phyloP scores from a whole-genome alignment of 352 stramenopile species.

The Globisporangium mamillatum region DNA sequence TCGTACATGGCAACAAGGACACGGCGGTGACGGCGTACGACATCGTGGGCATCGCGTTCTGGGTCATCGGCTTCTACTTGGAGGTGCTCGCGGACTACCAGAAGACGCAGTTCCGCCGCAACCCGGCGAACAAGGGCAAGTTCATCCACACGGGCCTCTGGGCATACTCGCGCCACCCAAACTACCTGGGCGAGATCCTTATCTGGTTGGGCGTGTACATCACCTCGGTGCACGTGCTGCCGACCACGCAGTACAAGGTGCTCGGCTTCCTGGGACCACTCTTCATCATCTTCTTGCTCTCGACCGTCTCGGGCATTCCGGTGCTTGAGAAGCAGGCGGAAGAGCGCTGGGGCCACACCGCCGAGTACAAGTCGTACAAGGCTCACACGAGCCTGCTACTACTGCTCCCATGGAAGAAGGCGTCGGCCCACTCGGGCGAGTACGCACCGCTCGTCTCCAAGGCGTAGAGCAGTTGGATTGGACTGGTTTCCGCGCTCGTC shows the following conservation, averaged over 20 bases:
- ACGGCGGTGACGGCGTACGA: conserved; percentile 31
- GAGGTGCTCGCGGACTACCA: conserved; percentile 79
- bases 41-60: conserved; percentile 44
- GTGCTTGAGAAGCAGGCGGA: conserved; percentile 70
- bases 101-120: conserved; percentile 74
- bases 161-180: conserved; percentile 88
- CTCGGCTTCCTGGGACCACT: conserved; percentile 47
- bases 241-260: conserved; percentile 34
- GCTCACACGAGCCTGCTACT: conserved; percentile 57
- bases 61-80: conserved; percentile 65
- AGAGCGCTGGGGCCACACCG: conserved; percentile 55
- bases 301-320: conserved; percentile 62
- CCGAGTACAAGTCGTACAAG: conserved; percentile 76
- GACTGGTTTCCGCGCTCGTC: too few relatives aligned
- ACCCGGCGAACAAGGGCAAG: conserved; percentile 61
- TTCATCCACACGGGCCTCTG: conserved; percentile 84
- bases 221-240: conserved; percentile 39
- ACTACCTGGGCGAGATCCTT: conserved; percentile 91
- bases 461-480: conserved; percentile 7
- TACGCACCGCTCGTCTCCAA: conserved; percentile 20
- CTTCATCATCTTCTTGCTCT: conserved; percentile 67
- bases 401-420: conserved; percentile 20
- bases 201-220: conserved; percentile 82
- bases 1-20: conserved; percentile 33
- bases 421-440: conserved; percentile 10